Evolutionary conservation across 768 basidiomycete species (phyloP).

Genomic region (Tubosaeta brunneosetosa): DNA sequence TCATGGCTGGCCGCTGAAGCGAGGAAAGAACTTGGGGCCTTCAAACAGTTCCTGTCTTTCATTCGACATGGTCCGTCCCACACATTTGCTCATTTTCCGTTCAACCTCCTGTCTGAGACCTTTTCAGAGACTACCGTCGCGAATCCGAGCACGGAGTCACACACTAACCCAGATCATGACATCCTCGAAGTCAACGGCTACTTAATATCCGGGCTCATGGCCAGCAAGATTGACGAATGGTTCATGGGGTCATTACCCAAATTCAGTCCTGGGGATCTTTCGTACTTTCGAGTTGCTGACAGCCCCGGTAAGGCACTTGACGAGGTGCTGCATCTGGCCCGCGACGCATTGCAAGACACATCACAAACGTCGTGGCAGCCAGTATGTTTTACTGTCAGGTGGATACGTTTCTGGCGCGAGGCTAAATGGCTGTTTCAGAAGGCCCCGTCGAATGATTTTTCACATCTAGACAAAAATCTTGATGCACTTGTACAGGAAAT

Average conservation of each 20-base stretch:
- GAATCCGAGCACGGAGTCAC: constrained; percentile 50
- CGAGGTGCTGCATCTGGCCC: constrained; percentile 45
- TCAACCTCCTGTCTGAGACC: constrained; percentile 16
- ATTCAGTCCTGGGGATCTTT: constrained; percentile 32
- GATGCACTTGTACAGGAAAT: constrained; percentile 60
- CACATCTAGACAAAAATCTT: constrained; percentile 63
- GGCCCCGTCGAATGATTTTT: constrained; percentile 45
- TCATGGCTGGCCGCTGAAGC: constrained; percentile 66
- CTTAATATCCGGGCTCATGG: constrained; percentile 62
- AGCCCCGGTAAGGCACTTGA: constrained; percentile 24
- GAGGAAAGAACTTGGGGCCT: constrained; percentile 63
- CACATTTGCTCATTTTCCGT: constrained; percentile 4
- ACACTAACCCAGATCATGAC: constrained; percentile 53
- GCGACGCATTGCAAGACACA: constrained; percentile 43
- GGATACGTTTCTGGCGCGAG: constrained; percentile 22
- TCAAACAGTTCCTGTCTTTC: constrained; percentile 78
- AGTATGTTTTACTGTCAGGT: constrained; percentile 40
- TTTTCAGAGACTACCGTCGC: constrained; percentile 44
- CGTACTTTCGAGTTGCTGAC: constrained; percentile 19
- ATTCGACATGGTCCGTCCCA: constrained; percentile 59
- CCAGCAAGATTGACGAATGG: constrained; percentile 74
- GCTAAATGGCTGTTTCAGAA: constrained; percentile 38
- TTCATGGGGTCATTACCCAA: constrained; percentile 54
- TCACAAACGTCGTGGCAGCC: constrained; percentile 46
- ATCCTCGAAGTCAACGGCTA: constrained; percentile 79